Base-by-base conservation (phyloP, 225 moss, liverwort and hornwort species). In the Pseudoscleropodium purum region DNA sequence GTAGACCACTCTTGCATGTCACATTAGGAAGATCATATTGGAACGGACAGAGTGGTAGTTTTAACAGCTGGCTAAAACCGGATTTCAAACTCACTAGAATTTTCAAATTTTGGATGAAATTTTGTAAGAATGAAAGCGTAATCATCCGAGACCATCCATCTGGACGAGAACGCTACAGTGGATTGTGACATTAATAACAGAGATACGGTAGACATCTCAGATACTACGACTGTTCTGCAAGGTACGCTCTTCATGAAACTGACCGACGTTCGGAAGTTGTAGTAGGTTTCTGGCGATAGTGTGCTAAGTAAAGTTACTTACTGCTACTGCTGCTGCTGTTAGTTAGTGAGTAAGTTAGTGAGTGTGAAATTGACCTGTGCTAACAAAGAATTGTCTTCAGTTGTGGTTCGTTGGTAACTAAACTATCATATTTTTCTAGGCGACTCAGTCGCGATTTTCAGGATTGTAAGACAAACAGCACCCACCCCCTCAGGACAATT, bases 41-140 rank as follows among this genome's bases (percentile, higher is more conserved):
- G 52, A 10, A 47, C 47, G 9, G 9, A 8, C 9, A 47, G 47
- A 8, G 47, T 47, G 47, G 60, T 47, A 16, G 10, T n/a, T 18
- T 11, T 26, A 3, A 7, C 2, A 27, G 0, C 5, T 57, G 10
- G 24, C 10, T 57, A 10, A 26, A 26, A 4, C 7, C 2, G 16
- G 26, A 24, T 36, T 34, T 34, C 5, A 23, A 52, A 54, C 0
- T 24, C 36, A 5, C 21, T 5, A 23, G 8, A n/a, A 25, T 37
- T 27, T 15, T 7, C 6, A 36, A 16, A 29, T 0, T 59, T 39
- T 29, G 39, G 39, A 79, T 79, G n/a, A 59, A 59, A 39, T 2
- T 26, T 26, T 11, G 17, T 4, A 3, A 18, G 11, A 26, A n/a
- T 18, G 59, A 39, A 39, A 16, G 2, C 1, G 6, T 18, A 27